Percentiles rank a stretch among this genome's conserved stretches.
These are phyloP conservation scores for Sporothrix curviconia DNA, from an alignment of 2,329 filamentous ascomycete species.

Conservation along the genomic window DNA sequence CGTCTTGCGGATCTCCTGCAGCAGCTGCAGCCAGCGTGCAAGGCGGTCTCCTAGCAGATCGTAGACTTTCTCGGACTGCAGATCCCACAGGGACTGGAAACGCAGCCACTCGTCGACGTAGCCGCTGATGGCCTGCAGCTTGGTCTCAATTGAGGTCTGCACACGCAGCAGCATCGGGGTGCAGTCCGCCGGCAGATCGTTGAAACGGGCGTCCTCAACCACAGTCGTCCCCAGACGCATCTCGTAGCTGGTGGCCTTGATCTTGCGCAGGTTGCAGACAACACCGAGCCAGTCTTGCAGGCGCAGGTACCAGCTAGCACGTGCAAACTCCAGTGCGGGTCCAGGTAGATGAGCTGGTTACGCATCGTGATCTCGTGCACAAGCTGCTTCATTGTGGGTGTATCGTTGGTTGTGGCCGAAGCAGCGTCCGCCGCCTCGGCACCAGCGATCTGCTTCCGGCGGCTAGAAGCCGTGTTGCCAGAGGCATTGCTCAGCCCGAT, in stretches of 20 bases:
- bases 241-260: conserved; percentile 92
- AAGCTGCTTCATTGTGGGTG: conserved; percentile 63
- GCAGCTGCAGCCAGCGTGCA: conserved; percentile 83
- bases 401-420: conserved; percentile 36
- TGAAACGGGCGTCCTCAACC: conserved; percentile 67
- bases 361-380: conserved; percentile 95
- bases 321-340: conserved; percentile 83
- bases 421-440: conserved; percentile 28
- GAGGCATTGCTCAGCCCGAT: neutral
- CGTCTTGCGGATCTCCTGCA: conserved; percentile 96
- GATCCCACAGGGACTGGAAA: conserved; percentile 96
- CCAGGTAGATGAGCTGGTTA: conserved; percentile 94
- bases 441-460: conserved; percentile 37
- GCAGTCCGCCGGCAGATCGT: conserved; percentile 76
- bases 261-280: conserved; percentile 85
- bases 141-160: conserved; percentile 76
- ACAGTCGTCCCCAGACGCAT: conserved; percentile 67
- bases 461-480: conserved; percentile 26
- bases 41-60: conserved; percentile 86
- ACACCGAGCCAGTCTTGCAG: conserved; percentile 90
- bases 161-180: conserved; percentile 72
- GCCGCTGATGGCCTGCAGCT: conserved; percentile 67
- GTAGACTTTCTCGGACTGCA: conserved; percentile 93
- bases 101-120: conserved; percentile 99
- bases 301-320: conserved; percentile 88